These are phyloP conservation scores for Yamadazyma diospyri DNA, from an alignment of 1,139 yeast species.

Conservation along the genomic window DNA sequence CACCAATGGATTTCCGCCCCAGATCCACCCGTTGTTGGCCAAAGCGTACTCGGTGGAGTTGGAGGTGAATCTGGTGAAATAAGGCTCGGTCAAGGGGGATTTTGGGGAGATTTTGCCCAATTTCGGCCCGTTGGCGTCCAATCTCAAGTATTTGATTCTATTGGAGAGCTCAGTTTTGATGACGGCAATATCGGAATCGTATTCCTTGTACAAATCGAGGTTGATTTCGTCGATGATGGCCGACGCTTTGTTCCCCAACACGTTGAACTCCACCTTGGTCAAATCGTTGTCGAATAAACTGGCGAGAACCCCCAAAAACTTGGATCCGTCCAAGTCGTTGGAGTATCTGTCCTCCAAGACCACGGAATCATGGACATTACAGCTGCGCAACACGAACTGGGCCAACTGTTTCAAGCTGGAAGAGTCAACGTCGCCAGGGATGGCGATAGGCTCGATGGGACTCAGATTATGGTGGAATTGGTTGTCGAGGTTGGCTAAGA, in stretches of 20 bases:
- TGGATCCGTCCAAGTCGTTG: slow-evolving; percentile 49
- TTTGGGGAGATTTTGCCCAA: slow-evolving; percentile 57
- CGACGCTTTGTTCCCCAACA: slow-evolving; percentile 39
- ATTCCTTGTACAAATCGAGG: slow-evolving; percentile 64
- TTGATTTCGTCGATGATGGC: slow-evolving; percentile 74
- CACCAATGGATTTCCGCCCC: slow-evolving; percentile 93
- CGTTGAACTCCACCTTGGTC: slow-evolving; percentile 24
- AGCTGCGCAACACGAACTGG: slow-evolving; percentile 42
- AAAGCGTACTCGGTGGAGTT: slow-evolving; percentile 64
- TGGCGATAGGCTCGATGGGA: slow-evolving; percentile 22
- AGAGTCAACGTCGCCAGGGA: slow-evolving; percentile 30
- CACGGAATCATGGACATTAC: slow-evolving; percentile 25
- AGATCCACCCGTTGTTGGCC: slow-evolving; percentile 97
- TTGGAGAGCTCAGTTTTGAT: slow-evolving; percentile 69
- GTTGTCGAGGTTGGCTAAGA: slow-evolving; percentile 30
- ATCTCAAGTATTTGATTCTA: slow-evolving; percentile 69
- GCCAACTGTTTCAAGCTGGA: slow-evolving; percentile 44
- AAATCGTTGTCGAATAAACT: slow-evolving; percentile 35
- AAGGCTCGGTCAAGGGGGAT: slow-evolving; percentile 75
- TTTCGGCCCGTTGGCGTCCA: slow-evolving; percentile 78
- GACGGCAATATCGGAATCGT: slow-evolving; percentile 65
- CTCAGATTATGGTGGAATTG: slow-evolving; percentile 34
- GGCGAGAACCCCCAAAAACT: slow-evolving; percentile 45
- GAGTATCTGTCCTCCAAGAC: slow-evolving; percentile 41
- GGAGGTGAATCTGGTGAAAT: slow-evolving; percentile 69